Percentiles rank a stretch among this genome's conserved stretches.
These are phyloP conservation scores for Pichia inconspicua DNA, from an alignment of 1,139 yeast species.

Conservation along the genomic window DNA sequence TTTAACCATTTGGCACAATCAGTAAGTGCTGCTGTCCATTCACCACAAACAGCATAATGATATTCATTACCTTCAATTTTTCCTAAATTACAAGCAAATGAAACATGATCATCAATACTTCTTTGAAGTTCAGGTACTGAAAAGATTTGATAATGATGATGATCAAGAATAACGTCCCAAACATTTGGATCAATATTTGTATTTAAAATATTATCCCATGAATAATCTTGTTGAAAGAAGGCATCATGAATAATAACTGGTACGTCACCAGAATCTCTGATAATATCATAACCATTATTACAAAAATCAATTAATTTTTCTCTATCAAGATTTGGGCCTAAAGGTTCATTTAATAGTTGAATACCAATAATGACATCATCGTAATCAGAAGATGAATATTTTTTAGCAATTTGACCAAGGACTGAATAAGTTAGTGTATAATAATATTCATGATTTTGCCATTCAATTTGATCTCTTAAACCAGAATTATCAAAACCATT, in stretches of 20 bases:
- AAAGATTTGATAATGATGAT: conserved; percentile 60
- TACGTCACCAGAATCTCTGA: conserved; percentile 29
- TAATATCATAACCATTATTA: conserved; percentile 34
- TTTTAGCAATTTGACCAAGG: conserved; percentile 36
- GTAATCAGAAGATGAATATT: conserved; percentile 38
- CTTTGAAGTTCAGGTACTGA: conserved; percentile 35
- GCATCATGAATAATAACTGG: conserved; percentile 56
- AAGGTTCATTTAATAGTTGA: conserved; percentile 62
- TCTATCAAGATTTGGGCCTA: conserved; percentile 37
- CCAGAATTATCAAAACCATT: conserved; percentile 97
- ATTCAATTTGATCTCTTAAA: conserved; percentile 53
- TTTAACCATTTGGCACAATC: conserved; percentile 63
- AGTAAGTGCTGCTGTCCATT: conserved; percentile 85
- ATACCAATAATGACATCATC: conserved; percentile 50
- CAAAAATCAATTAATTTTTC: conserved; percentile 36
- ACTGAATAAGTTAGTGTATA: conserved; percentile 40
- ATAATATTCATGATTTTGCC: conserved; percentile 46
- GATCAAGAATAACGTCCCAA: conserved; percentile 46
- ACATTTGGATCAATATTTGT: conserved; percentile 24
- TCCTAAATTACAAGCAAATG: conserved; percentile 26
- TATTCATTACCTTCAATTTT: conserved; percentile 22
- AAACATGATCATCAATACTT: conserved; percentile 34
- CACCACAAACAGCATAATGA: conserved; percentile 53
- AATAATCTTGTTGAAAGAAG: conserved; percentile 38
- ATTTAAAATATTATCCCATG: conserved; percentile 42